Conservation (phyloP, 129 eudicot species). For the Tagetes patula region DNA sequence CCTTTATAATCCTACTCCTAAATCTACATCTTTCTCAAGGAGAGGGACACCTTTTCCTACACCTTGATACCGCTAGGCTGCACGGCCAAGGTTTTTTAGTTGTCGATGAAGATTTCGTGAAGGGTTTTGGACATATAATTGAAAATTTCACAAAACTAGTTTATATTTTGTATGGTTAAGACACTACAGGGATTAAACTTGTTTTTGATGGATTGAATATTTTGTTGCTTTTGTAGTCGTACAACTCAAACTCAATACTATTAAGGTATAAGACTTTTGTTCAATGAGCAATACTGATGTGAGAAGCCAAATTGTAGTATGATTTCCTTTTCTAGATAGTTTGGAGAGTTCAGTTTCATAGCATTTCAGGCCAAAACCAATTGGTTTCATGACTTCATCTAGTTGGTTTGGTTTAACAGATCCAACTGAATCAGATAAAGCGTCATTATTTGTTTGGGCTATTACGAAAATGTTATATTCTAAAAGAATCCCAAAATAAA, state of each 20-base stretch:
- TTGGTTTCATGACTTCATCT: conserved; percentile 9
- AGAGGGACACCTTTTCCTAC: too few relatives aligned
- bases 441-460: neutral
- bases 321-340: neutral
- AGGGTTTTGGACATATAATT: neutral
- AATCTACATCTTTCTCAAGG: too few relatives aligned
- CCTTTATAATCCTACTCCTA: too few relatives aligned
- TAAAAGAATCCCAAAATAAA: neutral
- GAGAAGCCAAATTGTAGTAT: neutral
- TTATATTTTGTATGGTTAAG: neutral
- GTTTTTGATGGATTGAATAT: neutral
- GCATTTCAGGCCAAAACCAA: neutral
- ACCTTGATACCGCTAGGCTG: too few relatives aligned
- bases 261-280: neutral
- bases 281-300: neutral
- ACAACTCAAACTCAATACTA: neutral
- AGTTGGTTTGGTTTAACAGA: neutral
- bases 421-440: neutral
- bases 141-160: neutral
- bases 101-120: neutral
- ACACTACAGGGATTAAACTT: neutral
- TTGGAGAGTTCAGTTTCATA: neutral
- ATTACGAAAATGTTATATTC: neutral
- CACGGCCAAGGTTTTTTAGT: neutral
- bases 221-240: neutral